A percentile compares a stretch with the other conserved stretches of the same genome.
Conservation (phyloP, 306 rosid genomes). For the Pterocarpus macrocarpus region DNA sequence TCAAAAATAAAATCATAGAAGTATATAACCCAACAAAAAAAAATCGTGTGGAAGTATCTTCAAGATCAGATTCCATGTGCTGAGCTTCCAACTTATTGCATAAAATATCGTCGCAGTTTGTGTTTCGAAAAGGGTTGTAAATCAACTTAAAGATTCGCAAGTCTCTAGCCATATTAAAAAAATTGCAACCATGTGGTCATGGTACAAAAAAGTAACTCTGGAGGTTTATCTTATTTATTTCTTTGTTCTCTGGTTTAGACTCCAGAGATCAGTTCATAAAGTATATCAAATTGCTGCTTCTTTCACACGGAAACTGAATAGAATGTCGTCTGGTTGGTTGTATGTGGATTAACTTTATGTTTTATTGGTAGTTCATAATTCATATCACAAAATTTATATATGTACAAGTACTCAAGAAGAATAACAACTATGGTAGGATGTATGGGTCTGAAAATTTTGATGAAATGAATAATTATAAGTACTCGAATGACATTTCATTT, state of each 20-base stretch:
- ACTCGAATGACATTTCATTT: conserved; percentile 33
- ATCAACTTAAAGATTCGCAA: conserved; percentile 55
- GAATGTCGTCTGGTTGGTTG: conserved; percentile 43
- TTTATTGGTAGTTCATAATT: background rate
- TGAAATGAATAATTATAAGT: conserved; percentile 1
- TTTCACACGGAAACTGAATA: conserved; percentile 34
- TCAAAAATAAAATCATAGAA: background rate
- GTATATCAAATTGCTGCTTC: conserved; percentile 25
- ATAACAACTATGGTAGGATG: background rate
- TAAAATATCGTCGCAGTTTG: conserved; percentile 39
- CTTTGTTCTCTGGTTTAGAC: background rate
- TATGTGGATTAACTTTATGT: conserved; percentile 5
- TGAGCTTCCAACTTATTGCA: conserved; percentile 50
- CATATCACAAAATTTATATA: background rate
- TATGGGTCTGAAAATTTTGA: conserved; percentile 7
- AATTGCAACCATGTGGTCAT: conserved; percentile 51
- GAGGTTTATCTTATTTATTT: background rate
- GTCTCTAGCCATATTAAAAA: conserved; percentile 12
- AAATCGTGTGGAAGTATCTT: background rate
- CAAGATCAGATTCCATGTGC: conserved; percentile 60
- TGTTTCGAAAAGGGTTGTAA: conserved; percentile 43
- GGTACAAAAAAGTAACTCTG: conserved; percentile 20
- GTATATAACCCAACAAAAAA: background rate
- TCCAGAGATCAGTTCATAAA: background rate
- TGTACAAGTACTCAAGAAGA: background rate